Conservation (phyloP, 768 basidiomycete species). For the Saitozyma podzolica region DNA sequence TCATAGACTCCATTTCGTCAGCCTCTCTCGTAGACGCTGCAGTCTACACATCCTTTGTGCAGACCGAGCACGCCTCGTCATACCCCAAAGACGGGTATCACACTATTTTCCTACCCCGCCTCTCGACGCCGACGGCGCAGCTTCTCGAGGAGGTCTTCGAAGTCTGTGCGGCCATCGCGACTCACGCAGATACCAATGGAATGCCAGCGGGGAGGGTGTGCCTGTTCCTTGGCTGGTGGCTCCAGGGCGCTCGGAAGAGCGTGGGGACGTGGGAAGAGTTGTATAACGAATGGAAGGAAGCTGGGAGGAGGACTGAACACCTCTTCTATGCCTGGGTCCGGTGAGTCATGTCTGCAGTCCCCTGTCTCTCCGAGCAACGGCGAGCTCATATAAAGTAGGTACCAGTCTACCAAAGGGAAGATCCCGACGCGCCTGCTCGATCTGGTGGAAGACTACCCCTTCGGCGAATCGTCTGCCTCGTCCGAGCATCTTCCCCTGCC, state of each 20-base stretch:
- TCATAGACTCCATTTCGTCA: background rate
- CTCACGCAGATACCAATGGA: conserved; percentile 20
- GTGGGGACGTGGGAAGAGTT: conserved; percentile 21
- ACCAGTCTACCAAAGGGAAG: conserved; percentile 23
- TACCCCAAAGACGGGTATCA: conserved; percentile 29
- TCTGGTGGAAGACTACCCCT: conserved; percentile 33
- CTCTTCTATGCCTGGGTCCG: conserved; percentile 41
- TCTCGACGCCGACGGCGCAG: background rate
- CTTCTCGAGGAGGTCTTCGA: conserved; percentile 35
- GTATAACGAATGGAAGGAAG: conserved; percentile 31
- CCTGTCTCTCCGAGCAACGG: background rate
- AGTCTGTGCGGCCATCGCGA: conserved; percentile 23
- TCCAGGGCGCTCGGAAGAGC: conserved; percentile 5
- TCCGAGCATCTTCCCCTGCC: conserved; percentile 16
- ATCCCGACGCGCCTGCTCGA: conserved; percentile 25
- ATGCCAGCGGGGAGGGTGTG: conserved; percentile 22
- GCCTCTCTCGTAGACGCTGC: conserved; percentile 9
- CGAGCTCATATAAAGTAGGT: conserved; percentile 13
- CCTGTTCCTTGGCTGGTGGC: conserved; percentile 35
- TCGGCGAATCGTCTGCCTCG: conserved; percentile 16
- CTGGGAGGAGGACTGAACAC: conserved; percentile 27
- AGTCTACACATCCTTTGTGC: conserved; percentile 25
- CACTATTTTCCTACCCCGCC: conserved; percentile 7
- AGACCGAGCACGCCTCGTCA: conserved; percentile 25
- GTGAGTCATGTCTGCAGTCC: conserved; percentile 14